Conservation (phyloP, 2,329 filamentous ascomycete genomes). For the Rutstroemia sp. region DNA sequence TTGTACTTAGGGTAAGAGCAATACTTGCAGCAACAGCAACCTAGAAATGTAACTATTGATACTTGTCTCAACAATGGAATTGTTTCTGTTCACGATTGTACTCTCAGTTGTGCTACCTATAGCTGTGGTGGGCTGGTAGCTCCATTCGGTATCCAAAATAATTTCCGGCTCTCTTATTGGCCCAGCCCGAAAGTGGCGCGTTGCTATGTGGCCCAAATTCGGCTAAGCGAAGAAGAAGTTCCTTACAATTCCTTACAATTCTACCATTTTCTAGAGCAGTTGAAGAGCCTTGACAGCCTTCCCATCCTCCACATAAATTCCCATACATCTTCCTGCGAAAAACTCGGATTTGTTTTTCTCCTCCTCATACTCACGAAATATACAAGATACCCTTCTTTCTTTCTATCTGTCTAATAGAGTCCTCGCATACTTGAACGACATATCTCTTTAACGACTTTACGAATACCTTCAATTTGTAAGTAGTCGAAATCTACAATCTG, state of each 20-base stretch:
- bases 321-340: slow-evolving; percentile 3
- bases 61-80: no score
- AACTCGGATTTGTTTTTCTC: neutral
- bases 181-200: no score
- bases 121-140: no score
- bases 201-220: no score
- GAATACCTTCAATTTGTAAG: slow-evolving; percentile 8
- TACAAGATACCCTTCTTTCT: slow-evolving; percentile 10
- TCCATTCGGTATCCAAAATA: no score
- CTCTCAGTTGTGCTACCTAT: no score
- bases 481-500: neutral
- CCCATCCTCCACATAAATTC: slow-evolving; percentile 3
- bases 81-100: no score
- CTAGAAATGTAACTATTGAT: no score
- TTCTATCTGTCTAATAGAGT: slow-evolving; percentile 6
- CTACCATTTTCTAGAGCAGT: slow-evolving; percentile 8
- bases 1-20: no score
- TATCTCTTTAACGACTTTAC: slow-evolving; percentile 7
- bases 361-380: neutral
- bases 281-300: neutral
- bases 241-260: slow-evolving; percentile 10
- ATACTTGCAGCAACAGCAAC: no score
- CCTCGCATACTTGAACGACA: neutral
- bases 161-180: no score
- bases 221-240: neutral